Conservation (phyloP, 2,329 filamentous ascomycete genomes). For the Aureobasidium uvarum region DNA sequence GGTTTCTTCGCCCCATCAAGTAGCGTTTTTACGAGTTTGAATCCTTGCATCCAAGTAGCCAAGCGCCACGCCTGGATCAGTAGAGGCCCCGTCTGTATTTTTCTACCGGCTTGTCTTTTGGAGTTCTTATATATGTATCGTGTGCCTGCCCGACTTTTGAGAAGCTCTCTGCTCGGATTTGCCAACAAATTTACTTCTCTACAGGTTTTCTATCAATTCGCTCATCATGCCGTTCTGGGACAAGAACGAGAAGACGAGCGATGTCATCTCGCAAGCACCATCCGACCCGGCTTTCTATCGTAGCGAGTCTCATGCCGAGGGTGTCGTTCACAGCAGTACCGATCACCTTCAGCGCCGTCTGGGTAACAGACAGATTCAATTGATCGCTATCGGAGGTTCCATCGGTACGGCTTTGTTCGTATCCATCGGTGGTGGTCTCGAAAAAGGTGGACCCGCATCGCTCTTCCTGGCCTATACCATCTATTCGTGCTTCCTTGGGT, state of each 20-base stretch:
- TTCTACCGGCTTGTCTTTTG: not conserved
- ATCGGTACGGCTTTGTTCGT: conserved; percentile 37
- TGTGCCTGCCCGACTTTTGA: conserved; percentile 2
- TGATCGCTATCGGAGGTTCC: conserved; percentile 37
- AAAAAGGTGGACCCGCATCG: conserved; percentile 50
- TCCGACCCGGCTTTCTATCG: not conserved
- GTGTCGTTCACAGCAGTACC: conserved; percentile 36
- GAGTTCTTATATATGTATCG: conserved; percentile 1
- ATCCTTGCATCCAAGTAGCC: conserved; percentile 19
- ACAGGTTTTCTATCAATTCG: not conserved
- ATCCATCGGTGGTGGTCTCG: conserved; percentile 56
- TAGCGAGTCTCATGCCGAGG: conserved; percentile 28
- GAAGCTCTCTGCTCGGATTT: not conserved
- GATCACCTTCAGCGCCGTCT: conserved; percentile 50
- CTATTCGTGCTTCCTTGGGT: conserved; percentile 54
- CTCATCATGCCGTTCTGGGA: conserved; percentile 25
- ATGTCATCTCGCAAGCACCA: not conserved
- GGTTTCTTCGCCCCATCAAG: conserved; percentile 24
- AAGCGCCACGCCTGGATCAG: conserved; percentile 20
- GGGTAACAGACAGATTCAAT: conserved; percentile 47
- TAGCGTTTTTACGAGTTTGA: conserved; percentile 18
- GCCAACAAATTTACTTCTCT: not conserved
- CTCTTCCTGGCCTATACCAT: conserved; percentile 59
- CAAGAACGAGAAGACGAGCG: conserved; percentile 21
- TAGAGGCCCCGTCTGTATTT: conserved; percentile 13